Base-by-base conservation (phyloP, 768 basidiomycete species). In the Gloeostereum incarnatum region DNA sequence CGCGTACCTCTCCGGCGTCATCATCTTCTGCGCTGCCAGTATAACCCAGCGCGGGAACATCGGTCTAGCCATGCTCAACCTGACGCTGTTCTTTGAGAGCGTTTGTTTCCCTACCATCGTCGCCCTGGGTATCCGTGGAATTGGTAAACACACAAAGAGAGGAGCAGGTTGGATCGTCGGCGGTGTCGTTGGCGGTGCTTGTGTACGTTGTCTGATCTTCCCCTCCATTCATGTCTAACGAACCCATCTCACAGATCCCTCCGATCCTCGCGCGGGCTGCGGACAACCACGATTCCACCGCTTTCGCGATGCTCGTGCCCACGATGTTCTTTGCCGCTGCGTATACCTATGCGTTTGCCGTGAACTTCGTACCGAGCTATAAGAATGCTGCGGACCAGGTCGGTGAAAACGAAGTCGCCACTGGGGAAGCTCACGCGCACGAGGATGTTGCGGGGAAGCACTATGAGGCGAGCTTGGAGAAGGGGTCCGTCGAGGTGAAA, bases 101-200 rank as follows among this genome's bases (percentile, higher is more conserved):
- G 56, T 60, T 17, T 55, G 54, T 21, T 60, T 60, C 56, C 59
- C 59, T 2, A 60, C 59, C 19, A 60, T 60, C 26, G 57, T 60
- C 9, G 57, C 55, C 0, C 39, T 60, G 5, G 59, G 57, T 1
- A 57, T 60, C 31, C 49, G 57, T 20, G 59, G 59, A 5, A 41
- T 60, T 22, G 59, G 59, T 6, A 45, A 46, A 19, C 59, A 60
- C 38, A 59, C 59, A 8, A 60, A 60, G 42, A 48, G 57, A 31
- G 59, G 49, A 2, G 48, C 55, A 6, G 57, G 57, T 3, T 56
- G 46, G 53, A 59, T 60, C 31, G 49, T 60, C 18, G 57, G 41
- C 8, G 57, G 56, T 20, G 56, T 60, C 3, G 59, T 53, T 7
- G 59, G 59, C 8, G 57, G 58, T 13, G 57, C 57, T 19, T 56